Evolutionary conservation across 2,329 filamentous ascomycete species (phyloP).

Genomic region (Alternaria postmessia): DNA sequence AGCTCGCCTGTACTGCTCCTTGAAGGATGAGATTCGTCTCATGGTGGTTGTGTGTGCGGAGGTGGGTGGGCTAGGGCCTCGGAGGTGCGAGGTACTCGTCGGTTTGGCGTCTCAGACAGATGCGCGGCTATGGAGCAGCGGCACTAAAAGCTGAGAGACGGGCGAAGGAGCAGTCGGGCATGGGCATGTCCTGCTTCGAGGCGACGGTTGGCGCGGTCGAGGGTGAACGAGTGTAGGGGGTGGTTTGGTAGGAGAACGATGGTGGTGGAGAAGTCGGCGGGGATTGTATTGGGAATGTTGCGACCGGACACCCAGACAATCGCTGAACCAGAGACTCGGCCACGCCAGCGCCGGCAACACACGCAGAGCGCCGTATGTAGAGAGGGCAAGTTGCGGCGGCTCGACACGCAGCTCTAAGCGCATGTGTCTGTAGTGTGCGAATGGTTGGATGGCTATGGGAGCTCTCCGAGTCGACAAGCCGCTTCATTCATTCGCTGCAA

Average conservation of each 20-base stretch:
- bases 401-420: conserved; percentile 1
- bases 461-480: conserved; percentile 15
- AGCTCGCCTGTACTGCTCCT: conserved; percentile 43
- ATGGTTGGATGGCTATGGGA: conserved; percentile 11
- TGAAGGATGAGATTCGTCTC: conserved; percentile 44
- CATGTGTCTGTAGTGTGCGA: conserved; percentile 4
- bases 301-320: conserved; percentile 13
- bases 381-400: conserved; percentile 1
- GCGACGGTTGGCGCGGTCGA: conserved; percentile 27
- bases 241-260: conserved; percentile 17
- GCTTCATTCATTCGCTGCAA: conserved; percentile 36
- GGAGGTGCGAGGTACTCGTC: conserved; percentile 32
- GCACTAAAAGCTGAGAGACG: conserved; percentile 25
- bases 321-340: conserved; percentile 14
- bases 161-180: conserved; percentile 28
- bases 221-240: conserved; percentile 31
- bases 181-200: conserved; percentile 42
- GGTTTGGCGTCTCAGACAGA: conserved; percentile 34
- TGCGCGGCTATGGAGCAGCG: conserved; percentile 37
- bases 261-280: conserved; percentile 27
- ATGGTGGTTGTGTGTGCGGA: conserved; percentile 33
- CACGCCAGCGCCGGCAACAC: conserved; percentile 6
- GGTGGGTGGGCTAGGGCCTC: conserved; percentile 27
- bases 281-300: conserved; percentile 24
- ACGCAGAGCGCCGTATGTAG: background rate